Evolutionary conservation across 31 red algal species (phyloP), one percentile per base, ranked within the genome.

Genomic region (Endocladia muricata): DNA sequence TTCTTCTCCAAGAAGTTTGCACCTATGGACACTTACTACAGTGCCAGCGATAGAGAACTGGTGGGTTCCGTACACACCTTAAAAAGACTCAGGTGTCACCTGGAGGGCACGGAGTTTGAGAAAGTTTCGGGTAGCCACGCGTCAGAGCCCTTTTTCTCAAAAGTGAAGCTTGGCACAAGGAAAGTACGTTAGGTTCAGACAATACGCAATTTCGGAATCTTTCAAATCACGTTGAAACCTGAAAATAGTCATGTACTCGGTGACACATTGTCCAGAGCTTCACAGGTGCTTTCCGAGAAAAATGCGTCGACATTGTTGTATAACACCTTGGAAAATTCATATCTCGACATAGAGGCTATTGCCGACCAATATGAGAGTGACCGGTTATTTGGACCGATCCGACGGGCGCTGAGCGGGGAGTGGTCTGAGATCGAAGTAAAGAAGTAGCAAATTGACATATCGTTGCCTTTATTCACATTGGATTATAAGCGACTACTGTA

Each of bases 21-120:
- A n/a, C 23, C 22, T 23, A 8, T 21, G 13, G 68, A 72, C 26
- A 22, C n/a, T 23, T 30, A 72, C 19, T 72, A 49, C 31, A 49
- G 40, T 17, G 68, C 68, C 17, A 72, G 51, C 40, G 68, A 72
- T 42, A 21, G 68, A n/a, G 68, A n/a, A n/a, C 41, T 72, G 11
- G 15, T 52, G 36, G 68, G 68, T 72, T 42, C 51, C 7, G 41
- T 72, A 31, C 51, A 72, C 34, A 25, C 25, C 37, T 33, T 72
- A 15, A 4, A 32, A 33, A 4, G 3, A 37, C 38, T 66, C 15
- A 2, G 61, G 33, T 66, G 61, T 15, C 38, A 66, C 25, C 15
- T 66, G 61, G 61, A 66, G 25, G 61, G 25, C 2, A 2, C 61
- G 3, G 3, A 2, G 2, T 66, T 66, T 37, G 3, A 4, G 3